Conservation (phyloP, 108 stramenopile species). For the Parietichytrium sp. region DNA sequence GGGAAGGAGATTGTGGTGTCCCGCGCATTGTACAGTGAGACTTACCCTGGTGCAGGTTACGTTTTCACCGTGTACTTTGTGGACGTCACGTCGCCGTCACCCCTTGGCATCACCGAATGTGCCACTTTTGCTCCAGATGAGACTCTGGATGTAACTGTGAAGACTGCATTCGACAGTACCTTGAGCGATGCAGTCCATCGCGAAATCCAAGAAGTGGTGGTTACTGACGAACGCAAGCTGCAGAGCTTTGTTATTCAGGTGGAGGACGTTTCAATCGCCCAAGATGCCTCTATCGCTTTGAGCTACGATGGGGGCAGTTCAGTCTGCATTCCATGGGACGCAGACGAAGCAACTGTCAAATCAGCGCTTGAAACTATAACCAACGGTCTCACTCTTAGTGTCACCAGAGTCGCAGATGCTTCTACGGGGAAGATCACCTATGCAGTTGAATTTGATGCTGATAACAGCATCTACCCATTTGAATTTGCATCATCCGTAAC, state of each 20-base stretch:
- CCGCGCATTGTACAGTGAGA: constrained; percentile 51
- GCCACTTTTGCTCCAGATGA: neutral
- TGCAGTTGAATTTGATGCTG: neutral
- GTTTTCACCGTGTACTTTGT: constrained; percentile 68
- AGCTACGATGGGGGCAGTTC: neutral
- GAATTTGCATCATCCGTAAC: neutral
- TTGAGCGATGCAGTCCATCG: neutral
- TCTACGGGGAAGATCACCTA: neutral
- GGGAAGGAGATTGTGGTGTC: constrained; percentile 62
- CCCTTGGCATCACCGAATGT: neutral
- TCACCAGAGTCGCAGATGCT: neutral
- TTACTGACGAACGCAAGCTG: neutral
- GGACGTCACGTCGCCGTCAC: constrained; percentile 39
- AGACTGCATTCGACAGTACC: neutral
- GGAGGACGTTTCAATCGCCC: neutral
- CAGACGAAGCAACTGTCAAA: neutral
- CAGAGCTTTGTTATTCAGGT: neutral
- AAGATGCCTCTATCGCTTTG: neutral
- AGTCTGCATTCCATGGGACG: neutral
- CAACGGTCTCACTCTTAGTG: neutral
- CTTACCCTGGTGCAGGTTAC: constrained; percentile 68
- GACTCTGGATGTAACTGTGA: neutral
- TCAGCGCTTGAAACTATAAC: neutral
- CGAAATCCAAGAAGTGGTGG: neutral
- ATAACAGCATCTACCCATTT: neutral